Evolutionary conservation across 768 basidiomycete species (phyloP), one percentile per base, ranked within the genome.

Genomic region (Infundibulicybe gibba): DNA sequence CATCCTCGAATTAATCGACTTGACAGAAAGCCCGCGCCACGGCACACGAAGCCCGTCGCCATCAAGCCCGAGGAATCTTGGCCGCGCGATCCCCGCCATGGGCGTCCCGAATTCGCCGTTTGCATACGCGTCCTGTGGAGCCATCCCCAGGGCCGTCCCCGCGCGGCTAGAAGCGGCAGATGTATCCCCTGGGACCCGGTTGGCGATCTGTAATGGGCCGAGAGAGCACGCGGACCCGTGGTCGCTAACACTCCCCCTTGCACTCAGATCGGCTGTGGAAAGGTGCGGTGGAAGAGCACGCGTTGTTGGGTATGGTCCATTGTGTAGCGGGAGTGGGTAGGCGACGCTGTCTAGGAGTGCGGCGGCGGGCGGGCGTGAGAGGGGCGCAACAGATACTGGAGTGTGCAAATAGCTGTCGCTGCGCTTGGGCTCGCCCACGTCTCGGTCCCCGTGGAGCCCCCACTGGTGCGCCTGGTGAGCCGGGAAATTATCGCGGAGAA

Each of bases 151-250:
- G 41, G 54, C 56, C 1, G 61, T 59, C 5, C 55, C 50, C 2
- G 60, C 53, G 45, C 60, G 62, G 40, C 67, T 67, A 31, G 65
- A 64, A 34, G 59, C 58, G 1, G 61, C 64, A 20, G 70, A 68
- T n/a, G 66, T 45, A 42, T 80, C 78, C 5, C 74, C 79, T 6
- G 76, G 72, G 2, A 66, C 57, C 44, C 71, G 61, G 54, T 81
- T 81, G 20, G 75, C 64, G 40, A 81, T 70, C 40, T 68, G 71
- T 14, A 80, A 65, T 11, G 60, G 64, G 3, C 77, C 77, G 0
- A 80, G 64, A 3, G 71, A 68, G 33, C 56, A 55, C 31, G 54
- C 54, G 44, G 62, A 69, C 35, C 62, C 57, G 46, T 61, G 64
- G 10, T 64, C 62, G 54, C 31, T 61, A 37, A 31, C 51, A 43